These are phyloP conservation scores for Fragaria vesca DNA, from an alignment of 306 rosid genomes.

Conservation along the genomic window DNA sequence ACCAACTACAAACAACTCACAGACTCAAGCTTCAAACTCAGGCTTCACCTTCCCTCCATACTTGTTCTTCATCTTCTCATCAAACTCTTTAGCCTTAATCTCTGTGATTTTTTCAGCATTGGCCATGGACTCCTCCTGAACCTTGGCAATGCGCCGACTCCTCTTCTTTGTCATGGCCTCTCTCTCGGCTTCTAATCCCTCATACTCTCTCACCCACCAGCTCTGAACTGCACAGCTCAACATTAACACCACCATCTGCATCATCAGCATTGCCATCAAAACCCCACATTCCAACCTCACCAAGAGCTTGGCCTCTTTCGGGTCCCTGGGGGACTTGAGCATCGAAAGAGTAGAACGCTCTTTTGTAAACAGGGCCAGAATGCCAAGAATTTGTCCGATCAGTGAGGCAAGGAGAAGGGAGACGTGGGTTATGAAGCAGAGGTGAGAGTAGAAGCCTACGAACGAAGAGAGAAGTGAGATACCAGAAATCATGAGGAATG, in stretches of 20 bases:
- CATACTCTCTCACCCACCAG: slow-evolving; percentile 72
- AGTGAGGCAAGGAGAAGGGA: slow-evolving; percentile 51
- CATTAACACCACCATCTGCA: slow-evolving; percentile 56
- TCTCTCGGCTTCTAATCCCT: slow-evolving; percentile 57
- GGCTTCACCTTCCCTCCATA: slow-evolving; percentile 61
- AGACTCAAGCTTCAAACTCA: slow-evolving; percentile 53
- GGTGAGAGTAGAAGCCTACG: slow-evolving; percentile 68
- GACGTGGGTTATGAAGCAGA: slow-evolving; percentile 64
- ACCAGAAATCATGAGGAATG: slow-evolving; percentile 60
- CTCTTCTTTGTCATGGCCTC: slow-evolving; percentile 55
- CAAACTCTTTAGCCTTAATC: slow-evolving; percentile 45
- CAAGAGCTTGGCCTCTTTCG: slow-evolving; percentile 61
- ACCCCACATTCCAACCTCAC: slow-evolving; percentile 73
- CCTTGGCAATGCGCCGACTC: slow-evolving; percentile 48
- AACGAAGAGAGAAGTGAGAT: slow-evolving; percentile 66
- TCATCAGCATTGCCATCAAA: slow-evolving; percentile 64
- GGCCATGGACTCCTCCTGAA: slow-evolving; percentile 62
- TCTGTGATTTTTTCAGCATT: slow-evolving; percentile 46
- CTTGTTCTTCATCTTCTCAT: slow-evolving; percentile 57
- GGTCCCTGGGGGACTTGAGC: slow-evolving; percentile 54
- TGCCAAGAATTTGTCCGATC: slow-evolving; percentile 47
- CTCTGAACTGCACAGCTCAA: slow-evolving; percentile 68
- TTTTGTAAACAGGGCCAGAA: slow-evolving; percentile 55
- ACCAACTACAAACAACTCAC: background rate
- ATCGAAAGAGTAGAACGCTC: slow-evolving; percentile 54